phyloP scores from a whole-genome alignment of 495 filamentous ascomycete species.

The Parathielavia hyrcaniae region DNA sequence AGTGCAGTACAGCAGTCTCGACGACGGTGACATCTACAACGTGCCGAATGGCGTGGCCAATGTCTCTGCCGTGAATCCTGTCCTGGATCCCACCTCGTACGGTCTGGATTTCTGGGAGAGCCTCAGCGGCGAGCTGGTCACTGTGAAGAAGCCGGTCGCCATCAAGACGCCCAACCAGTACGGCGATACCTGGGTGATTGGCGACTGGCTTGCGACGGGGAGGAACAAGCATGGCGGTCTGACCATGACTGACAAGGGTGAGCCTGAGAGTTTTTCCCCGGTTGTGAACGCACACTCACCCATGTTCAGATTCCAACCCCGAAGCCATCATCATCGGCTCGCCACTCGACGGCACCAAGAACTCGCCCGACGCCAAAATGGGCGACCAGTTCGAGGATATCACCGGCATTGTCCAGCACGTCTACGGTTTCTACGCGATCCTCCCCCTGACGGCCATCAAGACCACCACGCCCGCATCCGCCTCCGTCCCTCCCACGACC shows the following conservation, averaged over 20 bases:
- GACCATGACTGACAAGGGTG: slow-evolving; percentile 45
- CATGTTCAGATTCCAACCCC: slow-evolving; percentile 50
- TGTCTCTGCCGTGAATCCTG: slow-evolving; percentile 50
- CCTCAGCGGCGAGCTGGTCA: slow-evolving; percentile 53
- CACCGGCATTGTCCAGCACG: slow-evolving; percentile 51
- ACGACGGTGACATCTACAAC: slow-evolving; percentile 48
- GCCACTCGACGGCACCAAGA: slow-evolving; percentile 54
- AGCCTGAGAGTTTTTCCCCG: not conserved
- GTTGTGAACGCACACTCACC: not conserved
- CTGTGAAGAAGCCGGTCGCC: slow-evolving; percentile 42
- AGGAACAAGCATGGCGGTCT: slow-evolving; percentile 50
- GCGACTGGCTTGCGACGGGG: slow-evolving; percentile 49
- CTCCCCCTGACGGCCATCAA: slow-evolving; percentile 50
- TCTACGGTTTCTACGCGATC: slow-evolving; percentile 56
- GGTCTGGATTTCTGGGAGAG: slow-evolving; percentile 63
- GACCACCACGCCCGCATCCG: slow-evolving; percentile 30
- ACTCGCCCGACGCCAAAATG: slow-evolving; percentile 48
- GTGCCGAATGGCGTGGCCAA: slow-evolving; percentile 49
- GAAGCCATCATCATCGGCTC: slow-evolving; percentile 54
- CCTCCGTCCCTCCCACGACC: slow-evolving; percentile 36
- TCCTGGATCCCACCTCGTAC: slow-evolving; percentile 47
- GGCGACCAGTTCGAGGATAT: slow-evolving; percentile 52
- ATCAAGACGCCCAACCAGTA: slow-evolving; percentile 50
- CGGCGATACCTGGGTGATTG: slow-evolving; percentile 57
- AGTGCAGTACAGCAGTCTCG: slow-evolving; percentile 45